Conservation (phyloP, 208 protist species). For the Endotrypanum monterogeii region DNA sequence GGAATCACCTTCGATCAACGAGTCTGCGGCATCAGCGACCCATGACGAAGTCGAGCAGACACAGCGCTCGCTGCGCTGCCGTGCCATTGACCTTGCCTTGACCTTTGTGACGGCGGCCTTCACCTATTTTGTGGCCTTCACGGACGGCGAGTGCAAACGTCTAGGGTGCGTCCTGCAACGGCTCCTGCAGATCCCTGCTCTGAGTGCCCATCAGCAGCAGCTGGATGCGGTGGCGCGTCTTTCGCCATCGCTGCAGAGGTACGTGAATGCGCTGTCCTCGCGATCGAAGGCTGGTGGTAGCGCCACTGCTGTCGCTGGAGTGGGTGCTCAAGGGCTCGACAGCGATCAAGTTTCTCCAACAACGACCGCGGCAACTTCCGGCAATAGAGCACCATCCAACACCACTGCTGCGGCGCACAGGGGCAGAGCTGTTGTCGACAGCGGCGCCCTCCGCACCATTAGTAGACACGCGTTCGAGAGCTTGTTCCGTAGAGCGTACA, state of each 20-base stretch:
- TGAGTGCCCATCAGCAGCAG: slow-evolving; percentile 14
- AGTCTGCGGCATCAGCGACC: not conserved
- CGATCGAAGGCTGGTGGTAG: not conserved
- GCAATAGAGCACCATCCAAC: not conserved
- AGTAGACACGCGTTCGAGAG: slow-evolving; percentile 8
- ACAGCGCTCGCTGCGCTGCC: not conserved
- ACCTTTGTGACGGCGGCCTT: slow-evolving; percentile 48
- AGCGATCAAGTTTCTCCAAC: not conserved
- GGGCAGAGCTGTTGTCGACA: not conserved
- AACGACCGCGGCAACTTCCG: not conserved
- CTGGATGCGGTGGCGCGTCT: not conserved
- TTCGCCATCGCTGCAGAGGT: slow-evolving; percentile 7
- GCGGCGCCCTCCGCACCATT: slow-evolving; percentile 7
- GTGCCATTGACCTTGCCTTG: slow-evolving; percentile 49
- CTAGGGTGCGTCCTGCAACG: slow-evolving; percentile 55
- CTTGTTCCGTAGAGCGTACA: not conserved
- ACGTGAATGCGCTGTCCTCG: slow-evolving; percentile 4
- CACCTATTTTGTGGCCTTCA: slow-evolving; percentile 75
- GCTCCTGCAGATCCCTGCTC: slow-evolving; percentile 23
- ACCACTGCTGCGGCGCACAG: not conserved
- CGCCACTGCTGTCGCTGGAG: not conserved
- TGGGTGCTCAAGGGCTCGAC: not conserved
- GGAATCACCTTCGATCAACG: not conserved
- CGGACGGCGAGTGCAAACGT: slow-evolving; percentile 76
- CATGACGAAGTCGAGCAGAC: not conserved